Conservation (phyloP, 2,329 filamentous ascomycete genomes). For the Penicillium sp. region DNA sequence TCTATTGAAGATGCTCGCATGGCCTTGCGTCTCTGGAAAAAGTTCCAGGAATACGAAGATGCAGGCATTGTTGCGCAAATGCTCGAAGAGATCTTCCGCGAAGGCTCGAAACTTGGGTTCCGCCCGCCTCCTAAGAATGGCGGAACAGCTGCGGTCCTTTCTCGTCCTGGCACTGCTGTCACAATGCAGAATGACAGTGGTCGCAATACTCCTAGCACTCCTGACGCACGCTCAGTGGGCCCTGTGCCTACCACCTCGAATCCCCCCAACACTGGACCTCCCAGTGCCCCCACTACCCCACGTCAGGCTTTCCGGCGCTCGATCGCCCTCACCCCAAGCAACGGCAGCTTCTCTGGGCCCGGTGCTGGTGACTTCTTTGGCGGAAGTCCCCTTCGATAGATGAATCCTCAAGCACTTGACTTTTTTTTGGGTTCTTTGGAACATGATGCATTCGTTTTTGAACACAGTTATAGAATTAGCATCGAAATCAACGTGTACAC, state of each 20-base stretch:
- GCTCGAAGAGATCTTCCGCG: constrained; percentile 81
- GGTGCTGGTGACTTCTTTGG: constrained; percentile 41
- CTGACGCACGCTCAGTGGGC: constrained; percentile 27
- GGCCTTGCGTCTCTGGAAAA: constrained; percentile 83
- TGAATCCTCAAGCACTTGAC: neutral
- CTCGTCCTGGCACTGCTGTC: constrained; percentile 42
- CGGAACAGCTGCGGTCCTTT: constrained; percentile 31
- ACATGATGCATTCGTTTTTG: neutral
- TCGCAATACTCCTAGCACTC: constrained; percentile 45
- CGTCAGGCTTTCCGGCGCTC: constrained; percentile 44
- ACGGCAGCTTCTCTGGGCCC: constrained; percentile 42
- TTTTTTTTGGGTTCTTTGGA: neutral
- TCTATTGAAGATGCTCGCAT: constrained; percentile 93
- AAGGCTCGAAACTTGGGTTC: constrained; percentile 61
- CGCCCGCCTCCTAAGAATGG: constrained; percentile 53
- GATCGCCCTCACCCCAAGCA: constrained; percentile 45
- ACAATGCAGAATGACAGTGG: constrained; percentile 42
- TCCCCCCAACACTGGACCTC: constrained; percentile 10
- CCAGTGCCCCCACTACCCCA: constrained; percentile 43
- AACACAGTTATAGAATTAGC: neutral
- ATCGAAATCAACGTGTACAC: neutral
- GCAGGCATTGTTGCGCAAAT: constrained; percentile 81
- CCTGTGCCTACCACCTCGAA: constrained; percentile 4
- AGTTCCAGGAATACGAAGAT: constrained; percentile 85
- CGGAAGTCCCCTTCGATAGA: constrained; percentile 41